These are phyloP conservation scores for Rehmannia glutinosa DNA, from an alignment of 257 asterid species.

Conservation along the genomic window DNA sequence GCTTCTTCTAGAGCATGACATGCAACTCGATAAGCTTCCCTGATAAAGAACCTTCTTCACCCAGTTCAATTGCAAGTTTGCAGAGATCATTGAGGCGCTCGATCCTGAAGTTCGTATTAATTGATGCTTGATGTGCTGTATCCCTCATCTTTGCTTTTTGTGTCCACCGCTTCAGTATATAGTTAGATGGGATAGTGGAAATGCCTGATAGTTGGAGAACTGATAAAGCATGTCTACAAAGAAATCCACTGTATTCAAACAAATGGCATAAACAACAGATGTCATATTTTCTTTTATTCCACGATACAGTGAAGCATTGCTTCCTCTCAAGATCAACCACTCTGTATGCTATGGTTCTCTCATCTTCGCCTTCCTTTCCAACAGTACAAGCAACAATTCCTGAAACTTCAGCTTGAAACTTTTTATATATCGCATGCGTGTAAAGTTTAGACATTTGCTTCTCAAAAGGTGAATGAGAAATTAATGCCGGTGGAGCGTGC, in stretches of 20 bases:
- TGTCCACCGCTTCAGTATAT: constrained; percentile 44
- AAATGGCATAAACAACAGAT: constrained; percentile 35
- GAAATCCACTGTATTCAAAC: constrained; percentile 41
- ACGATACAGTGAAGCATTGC: constrained; percentile 29
- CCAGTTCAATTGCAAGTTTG: constrained; percentile 33
- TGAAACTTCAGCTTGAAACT: constrained; percentile 44
- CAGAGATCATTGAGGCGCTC: constrained; percentile 45
- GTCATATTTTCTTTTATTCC: constrained; percentile 23
- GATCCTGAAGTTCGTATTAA: constrained; percentile 21
- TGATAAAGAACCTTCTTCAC: constrained; percentile 45
- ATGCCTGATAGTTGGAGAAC: constrained; percentile 38
- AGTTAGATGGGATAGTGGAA: constrained; percentile 31
- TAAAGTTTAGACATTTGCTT: constrained; percentile 43
- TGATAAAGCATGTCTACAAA: constrained; percentile 43
- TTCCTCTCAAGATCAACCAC: constrained; percentile 28
- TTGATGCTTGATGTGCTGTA: constrained; percentile 12
- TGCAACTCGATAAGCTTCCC: constrained; percentile 37
- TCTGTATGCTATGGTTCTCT: constrained; percentile 12
- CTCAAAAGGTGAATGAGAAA: constrained; percentile 42
- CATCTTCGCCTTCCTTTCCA: constrained; percentile 29
- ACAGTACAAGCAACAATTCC: constrained; percentile 31
- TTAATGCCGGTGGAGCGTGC: constrained; percentile 11
- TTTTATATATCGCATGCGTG: constrained; percentile 28
- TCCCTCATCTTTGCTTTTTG: constrained; percentile 27
- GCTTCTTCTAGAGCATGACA: constrained; percentile 32